phyloP scores from a whole-genome alignment of 1,139 yeast species.

The Citeromyces hawaiiensis region DNA sequence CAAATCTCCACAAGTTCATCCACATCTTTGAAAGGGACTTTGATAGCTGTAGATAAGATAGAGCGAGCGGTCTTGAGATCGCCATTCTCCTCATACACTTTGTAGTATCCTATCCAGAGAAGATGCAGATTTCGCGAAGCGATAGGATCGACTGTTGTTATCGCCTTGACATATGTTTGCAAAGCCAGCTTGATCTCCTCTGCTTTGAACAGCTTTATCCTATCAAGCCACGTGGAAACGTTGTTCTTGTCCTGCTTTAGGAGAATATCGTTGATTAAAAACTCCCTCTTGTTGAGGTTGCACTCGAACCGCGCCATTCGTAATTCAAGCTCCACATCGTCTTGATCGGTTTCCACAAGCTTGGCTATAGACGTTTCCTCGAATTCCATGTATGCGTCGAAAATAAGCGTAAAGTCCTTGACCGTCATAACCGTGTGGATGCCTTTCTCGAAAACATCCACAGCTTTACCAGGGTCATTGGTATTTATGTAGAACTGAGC shows the following conservation, averaged over 20 bases:
- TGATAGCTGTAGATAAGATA: slow-evolving; percentile 50
- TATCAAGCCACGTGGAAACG: slow-evolving; percentile 55
- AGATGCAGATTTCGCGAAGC: slow-evolving; percentile 24
- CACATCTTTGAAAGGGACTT: slow-evolving; percentile 52
- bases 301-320: slow-evolving; percentile 39
- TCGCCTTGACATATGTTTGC: slow-evolving; percentile 51
- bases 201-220: slow-evolving; percentile 29
- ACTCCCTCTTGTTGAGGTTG: slow-evolving; percentile 38
- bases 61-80: slow-evolving; percentile 52
- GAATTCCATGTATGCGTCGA: slow-evolving; percentile 49
- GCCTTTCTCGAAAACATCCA: slow-evolving; percentile 36
- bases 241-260: slow-evolving; percentile 51
- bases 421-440: slow-evolving; percentile 33
- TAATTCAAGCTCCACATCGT: slow-evolving; percentile 19
- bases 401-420: slow-evolving; percentile 51
- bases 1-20: slow-evolving; percentile 61
- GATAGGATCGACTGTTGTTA: slow-evolving; percentile 53
- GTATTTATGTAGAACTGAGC: slow-evolving; percentile 32
- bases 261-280: slow-evolving; percentile 51
- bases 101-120: slow-evolving; percentile 63
- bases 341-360: slow-evolving; percentile 19
- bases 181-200: slow-evolving; percentile 28
- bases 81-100: slow-evolving; percentile 39
- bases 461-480: slow-evolving; percentile 25
- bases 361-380: slow-evolving; percentile 37